These are phyloP conservation scores for Mycotypha africana DNA, from an alignment of 371 early-diverging fungal species.

Conservation along the genomic window DNA sequence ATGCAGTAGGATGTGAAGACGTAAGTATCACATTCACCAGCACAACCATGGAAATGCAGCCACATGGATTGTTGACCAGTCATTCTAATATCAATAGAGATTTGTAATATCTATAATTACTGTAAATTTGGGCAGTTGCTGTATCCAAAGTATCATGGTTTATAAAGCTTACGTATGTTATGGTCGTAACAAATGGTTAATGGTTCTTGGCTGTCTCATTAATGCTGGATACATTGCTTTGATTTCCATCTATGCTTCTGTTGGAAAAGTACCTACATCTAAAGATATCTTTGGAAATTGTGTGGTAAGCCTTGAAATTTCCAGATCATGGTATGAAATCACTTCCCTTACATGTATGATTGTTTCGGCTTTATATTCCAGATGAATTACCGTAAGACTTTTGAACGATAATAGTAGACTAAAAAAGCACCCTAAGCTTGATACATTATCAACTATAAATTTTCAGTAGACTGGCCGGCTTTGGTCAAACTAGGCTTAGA, in stretches of 20 bases:
- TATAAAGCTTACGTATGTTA: conserved; percentile 46
- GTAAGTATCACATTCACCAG: no score
- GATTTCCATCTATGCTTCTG: conserved; percentile 25
- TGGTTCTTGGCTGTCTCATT: conserved; percentile 30
- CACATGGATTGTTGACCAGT: no score
- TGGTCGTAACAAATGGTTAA: conserved; percentile 22
- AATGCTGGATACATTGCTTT: conserved; percentile 37
- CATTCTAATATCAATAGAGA: no score
- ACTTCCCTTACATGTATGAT: no score
- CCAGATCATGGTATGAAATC: no score
- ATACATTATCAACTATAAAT: no score
- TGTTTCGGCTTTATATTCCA: no score
- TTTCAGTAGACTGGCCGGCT: no score
- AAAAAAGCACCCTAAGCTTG: no score
- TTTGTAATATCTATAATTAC: conserved; percentile 40
- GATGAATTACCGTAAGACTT: no score
- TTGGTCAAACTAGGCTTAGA: conserved; percentile 38
- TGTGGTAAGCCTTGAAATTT: conserved; percentile 17
- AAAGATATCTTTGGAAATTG: conserved; percentile 36
- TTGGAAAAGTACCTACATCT: conserved; percentile 25
- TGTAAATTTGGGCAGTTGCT: conserved; percentile 35
- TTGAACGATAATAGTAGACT: no score
- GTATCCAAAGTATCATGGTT: conserved; percentile 35
- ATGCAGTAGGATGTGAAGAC: conserved; percentile 20
- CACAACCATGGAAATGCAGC: no score